A percentile compares a stretch with the other conserved stretches of the same genome.
These are phyloP conservation scores for Vitis hybrid DNA, from an alignment of 177 flowering plant species.

Conservation along the genomic window DNA sequence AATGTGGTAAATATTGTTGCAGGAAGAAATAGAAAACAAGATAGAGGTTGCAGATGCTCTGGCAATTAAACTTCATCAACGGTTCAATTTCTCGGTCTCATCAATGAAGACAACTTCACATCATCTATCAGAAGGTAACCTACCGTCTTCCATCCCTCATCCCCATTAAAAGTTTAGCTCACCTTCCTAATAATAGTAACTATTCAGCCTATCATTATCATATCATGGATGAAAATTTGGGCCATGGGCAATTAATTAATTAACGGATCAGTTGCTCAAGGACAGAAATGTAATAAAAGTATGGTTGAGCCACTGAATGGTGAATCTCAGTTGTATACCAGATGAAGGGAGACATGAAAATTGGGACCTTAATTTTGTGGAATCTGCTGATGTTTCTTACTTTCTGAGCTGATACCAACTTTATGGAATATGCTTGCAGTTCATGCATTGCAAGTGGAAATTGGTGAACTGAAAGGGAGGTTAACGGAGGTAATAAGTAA, in stretches of 20 bases:
- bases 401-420: background rate
- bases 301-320: background rate
- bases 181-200: too few relatives aligned
- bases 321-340: background rate
- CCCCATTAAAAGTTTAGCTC: too few relatives aligned
- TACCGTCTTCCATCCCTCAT: background rate
- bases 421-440: conserved; percentile 43
- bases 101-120: conserved; percentile 83
- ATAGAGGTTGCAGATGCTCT: conserved; percentile 95
- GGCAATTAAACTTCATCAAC: conserved; percentile 84
- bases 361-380: background rate
- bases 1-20: conserved; percentile 20
- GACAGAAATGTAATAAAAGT: too few relatives aligned
- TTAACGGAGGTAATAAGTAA: conserved; percentile 87
- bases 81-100: conserved; percentile 80
- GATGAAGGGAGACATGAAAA: background rate
- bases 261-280: too few relatives aligned
- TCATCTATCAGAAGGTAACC: conserved; percentile 81
- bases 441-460: conserved; percentile 84
- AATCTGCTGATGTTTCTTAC: background rate
- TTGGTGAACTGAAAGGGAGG: conserved; percentile 95
- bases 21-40: conserved; percentile 96
- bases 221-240: too few relatives aligned
- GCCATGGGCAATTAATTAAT: too few relatives aligned
- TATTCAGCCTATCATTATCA: too few relatives aligned